Conservation (phyloP, 306 rosid species). For the Fragaria ananassa region DNA sequence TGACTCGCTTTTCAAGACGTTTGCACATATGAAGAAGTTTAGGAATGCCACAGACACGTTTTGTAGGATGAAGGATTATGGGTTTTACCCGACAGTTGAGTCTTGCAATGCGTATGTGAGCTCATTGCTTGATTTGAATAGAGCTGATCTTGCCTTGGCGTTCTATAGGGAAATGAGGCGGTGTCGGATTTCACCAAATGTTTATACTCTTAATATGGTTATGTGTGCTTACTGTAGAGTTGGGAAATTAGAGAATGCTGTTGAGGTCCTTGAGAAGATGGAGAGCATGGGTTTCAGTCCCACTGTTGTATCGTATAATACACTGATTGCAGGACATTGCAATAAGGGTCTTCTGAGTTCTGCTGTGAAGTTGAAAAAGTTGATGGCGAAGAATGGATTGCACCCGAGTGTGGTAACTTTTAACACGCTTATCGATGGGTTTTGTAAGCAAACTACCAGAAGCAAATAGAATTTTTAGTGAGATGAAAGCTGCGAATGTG, state of each 20-base stretch:
- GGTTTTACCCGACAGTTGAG: constrained; percentile 60
- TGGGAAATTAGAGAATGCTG: constrained; percentile 60
- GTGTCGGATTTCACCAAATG: constrained; percentile 49
- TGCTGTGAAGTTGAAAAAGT: constrained; percentile 51
- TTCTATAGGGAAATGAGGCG: constrained; percentile 54
- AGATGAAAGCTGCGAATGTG: constrained; percentile 63
- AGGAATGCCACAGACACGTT: constrained; percentile 37
- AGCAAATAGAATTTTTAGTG: constrained; percentile 57
- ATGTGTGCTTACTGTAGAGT: constrained; percentile 55
- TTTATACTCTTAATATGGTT: constrained; percentile 68
- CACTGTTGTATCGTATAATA: constrained; percentile 56
- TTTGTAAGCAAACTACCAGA: constrained; percentile 65
- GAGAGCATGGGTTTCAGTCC: constrained; percentile 65
- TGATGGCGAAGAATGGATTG: constrained; percentile 56
- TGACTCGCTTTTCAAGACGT: constrained; percentile 74
- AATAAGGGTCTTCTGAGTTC: constrained; percentile 54
- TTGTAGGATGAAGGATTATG: constrained; percentile 63
- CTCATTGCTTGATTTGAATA: constrained; percentile 51
- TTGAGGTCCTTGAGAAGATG: constrained; percentile 52
- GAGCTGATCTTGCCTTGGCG: constrained; percentile 49
- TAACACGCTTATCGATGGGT: constrained; percentile 65
- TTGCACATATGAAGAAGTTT: constrained; percentile 33
- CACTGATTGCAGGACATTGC: constrained; percentile 70
- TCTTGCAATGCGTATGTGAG: constrained; percentile 73
- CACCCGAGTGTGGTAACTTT: constrained; percentile 56